Conservation (phyloP, 345 rosid species). For the Arabidopsis suecica region DNA sequence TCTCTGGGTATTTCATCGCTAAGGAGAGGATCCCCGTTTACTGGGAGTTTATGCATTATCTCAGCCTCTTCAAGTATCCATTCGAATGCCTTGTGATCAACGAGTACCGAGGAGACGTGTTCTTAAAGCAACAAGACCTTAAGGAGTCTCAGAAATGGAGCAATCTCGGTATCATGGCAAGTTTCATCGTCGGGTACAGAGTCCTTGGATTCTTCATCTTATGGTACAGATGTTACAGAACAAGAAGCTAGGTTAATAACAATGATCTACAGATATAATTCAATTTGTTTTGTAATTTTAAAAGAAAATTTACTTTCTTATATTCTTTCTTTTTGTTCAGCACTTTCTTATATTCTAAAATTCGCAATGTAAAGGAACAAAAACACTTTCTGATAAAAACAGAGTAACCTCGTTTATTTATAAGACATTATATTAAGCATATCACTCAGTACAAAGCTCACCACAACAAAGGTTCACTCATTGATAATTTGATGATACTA, state of each 20-base stretch:
- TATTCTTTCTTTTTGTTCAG: constrained; percentile 4
- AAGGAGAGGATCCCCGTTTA: constrained; percentile 69
- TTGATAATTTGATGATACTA: constrained; percentile 28
- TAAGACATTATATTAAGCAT: constrained; percentile 29
- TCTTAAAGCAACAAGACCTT: constrained; percentile 65
- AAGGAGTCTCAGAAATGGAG: constrained; percentile 74
- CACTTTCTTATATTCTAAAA: background rate
- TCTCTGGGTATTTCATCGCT: constrained; percentile 82
- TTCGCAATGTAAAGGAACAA: background rate
- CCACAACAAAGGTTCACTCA: constrained; percentile 20
- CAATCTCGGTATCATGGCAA: constrained; percentile 70
- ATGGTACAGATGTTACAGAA: constrained; percentile 70
- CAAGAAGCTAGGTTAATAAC: constrained; percentile 51
- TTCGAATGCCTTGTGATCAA: constrained; percentile 82
- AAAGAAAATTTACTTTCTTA: background rate
- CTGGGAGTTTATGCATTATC: constrained; percentile 89
- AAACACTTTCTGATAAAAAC: constrained; percentile 6
- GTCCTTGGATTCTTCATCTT: constrained; percentile 71
- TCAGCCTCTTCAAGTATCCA: constrained; percentile 66
- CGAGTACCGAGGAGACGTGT: constrained; percentile 60
- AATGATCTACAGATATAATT: constrained; percentile 26
- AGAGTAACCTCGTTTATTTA: constrained; percentile 31
- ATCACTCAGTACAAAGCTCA: constrained; percentile 18
- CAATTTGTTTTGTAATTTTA: constrained; percentile 37
- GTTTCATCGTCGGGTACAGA: constrained; percentile 79